phyloP scores from a whole-genome alignment of 208 protist species.

The Trypanosomatidae sp. region DNA sequence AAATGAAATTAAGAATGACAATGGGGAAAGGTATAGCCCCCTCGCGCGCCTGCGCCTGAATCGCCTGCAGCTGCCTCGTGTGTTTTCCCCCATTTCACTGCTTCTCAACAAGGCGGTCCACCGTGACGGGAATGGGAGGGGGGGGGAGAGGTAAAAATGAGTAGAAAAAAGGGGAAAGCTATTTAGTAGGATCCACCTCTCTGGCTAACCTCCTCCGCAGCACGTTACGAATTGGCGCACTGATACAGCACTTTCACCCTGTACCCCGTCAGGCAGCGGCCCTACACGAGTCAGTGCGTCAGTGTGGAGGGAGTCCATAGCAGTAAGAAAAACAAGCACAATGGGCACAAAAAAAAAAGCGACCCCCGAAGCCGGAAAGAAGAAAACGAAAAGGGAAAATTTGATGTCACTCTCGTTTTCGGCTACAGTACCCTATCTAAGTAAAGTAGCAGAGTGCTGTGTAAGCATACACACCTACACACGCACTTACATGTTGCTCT shows the following conservation, averaged over 20 bases:
- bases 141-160: not conserved
- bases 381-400: not conserved
- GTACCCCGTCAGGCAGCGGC: not conserved
- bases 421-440: not conserved
- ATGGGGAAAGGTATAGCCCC: not conserved
- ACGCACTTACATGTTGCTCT: slow-evolving; percentile 40
- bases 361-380: not conserved
- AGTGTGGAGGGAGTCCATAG: not conserved
- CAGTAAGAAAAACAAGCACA: not conserved
- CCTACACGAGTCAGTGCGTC: not conserved
- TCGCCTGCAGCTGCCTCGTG: not conserved
- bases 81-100: not conserved
- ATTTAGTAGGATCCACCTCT: not conserved
- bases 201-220: not conserved
- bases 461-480: not conserved
- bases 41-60: not conserved
- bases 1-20: not conserved
- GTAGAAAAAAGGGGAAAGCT: not conserved
- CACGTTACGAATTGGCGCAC: not conserved
- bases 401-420: not conserved
- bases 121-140: not conserved
- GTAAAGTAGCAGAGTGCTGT: not conserved
- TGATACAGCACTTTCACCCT: not conserved
- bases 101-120: not conserved
- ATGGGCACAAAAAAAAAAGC: not conserved